Conservation (phyloP, 768 basidiomycete species). For the Candolleomyces aberdarensis region DNA sequence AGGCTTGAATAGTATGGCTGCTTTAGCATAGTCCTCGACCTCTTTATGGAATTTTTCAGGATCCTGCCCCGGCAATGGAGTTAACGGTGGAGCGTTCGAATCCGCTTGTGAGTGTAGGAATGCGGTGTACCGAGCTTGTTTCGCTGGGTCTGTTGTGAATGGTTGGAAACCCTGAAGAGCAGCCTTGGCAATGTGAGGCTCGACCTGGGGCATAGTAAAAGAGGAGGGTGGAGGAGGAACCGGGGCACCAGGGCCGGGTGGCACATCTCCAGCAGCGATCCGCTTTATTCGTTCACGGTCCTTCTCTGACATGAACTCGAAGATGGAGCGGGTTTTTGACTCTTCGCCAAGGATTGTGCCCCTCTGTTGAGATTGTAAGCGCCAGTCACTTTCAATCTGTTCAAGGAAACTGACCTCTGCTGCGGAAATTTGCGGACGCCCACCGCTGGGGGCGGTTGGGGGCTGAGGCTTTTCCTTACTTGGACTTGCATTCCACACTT, state of each 20-base stretch:
- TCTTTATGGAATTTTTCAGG: slow-evolving; percentile 78
- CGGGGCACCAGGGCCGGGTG: slow-evolving; percentile 20
- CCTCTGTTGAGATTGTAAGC: slow-evolving; percentile 46
- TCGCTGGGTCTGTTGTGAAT: slow-evolving; percentile 68
- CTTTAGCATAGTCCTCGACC: slow-evolving; percentile 80
- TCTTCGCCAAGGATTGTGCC: slow-evolving; percentile 83
- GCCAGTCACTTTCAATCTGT: not conserved
- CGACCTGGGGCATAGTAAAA: slow-evolving; percentile 46
- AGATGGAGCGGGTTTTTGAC: slow-evolving; percentile 77
- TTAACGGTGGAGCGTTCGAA: slow-evolving; percentile 45
- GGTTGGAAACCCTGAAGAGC: slow-evolving; percentile 90
- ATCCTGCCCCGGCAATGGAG: slow-evolving; percentile 54
- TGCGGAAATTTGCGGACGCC: slow-evolving; percentile 49
- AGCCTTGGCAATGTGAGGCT: slow-evolving; percentile 79
- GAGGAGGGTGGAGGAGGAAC: slow-evolving; percentile 16
- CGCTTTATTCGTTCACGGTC: slow-evolving; percentile 82
- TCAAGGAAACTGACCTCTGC: slow-evolving; percentile 55
- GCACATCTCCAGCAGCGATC: slow-evolving; percentile 37
- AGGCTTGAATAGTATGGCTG: slow-evolving; percentile 89
- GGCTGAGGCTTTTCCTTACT: slow-evolving; percentile 45
- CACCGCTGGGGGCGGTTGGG: not conserved
- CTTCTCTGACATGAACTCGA: slow-evolving; percentile 92
- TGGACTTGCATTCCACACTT: slow-evolving; percentile 59
- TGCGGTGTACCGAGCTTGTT: slow-evolving; percentile 81
- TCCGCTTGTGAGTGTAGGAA: slow-evolving; percentile 76